These are phyloP conservation scores for Epichloe gansuensis DNA, from an alignment of 2,329 filamentous ascomycete genomes.

Conservation along the genomic window DNA sequence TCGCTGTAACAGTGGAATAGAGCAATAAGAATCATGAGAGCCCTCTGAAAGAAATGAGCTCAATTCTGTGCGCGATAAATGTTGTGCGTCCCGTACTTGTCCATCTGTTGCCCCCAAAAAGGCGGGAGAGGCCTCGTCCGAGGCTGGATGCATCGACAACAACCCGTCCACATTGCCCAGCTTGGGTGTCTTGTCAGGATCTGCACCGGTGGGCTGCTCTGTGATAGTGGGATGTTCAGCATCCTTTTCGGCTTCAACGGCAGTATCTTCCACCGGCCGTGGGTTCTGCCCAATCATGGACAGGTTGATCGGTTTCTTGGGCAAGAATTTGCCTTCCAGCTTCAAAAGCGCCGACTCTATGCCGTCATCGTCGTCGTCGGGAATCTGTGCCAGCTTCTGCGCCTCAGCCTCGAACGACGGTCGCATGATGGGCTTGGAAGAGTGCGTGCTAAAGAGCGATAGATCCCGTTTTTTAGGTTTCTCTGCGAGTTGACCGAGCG, in stretches of 20 bases:
- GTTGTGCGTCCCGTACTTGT: constrained; percentile 12
- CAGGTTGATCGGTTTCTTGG: constrained; percentile 35
- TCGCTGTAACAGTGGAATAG: constrained; percentile 63
- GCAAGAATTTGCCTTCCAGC: constrained; percentile 67
- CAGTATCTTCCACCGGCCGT: neutral
- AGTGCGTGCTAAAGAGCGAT: constrained; percentile 48
- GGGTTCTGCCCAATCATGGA: constrained; percentile 16
- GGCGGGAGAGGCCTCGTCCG: neutral
- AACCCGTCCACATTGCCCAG: neutral
- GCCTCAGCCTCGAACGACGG: constrained; percentile 83
- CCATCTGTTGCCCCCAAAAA: constrained; percentile 6
- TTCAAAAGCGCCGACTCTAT: constrained; percentile 89
- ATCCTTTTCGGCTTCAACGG: neutral
- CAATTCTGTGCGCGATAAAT: constrained; percentile 21
- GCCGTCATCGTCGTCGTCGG: constrained; percentile 68
- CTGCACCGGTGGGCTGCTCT: neutral
- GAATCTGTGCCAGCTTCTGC: constrained; percentile 73
- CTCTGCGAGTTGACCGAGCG: constrained; percentile 45
- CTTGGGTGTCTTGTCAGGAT: neutral
- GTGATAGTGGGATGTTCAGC: neutral
- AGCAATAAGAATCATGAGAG: constrained; percentile 64
- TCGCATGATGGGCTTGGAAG: constrained; percentile 49
- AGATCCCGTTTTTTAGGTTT: constrained; percentile 31
- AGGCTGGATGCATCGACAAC: constrained; percentile 5
- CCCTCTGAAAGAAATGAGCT: constrained; percentile 43